Evolutionary conservation across 2,329 filamentous ascomycete genomes (phyloP), one percentile per base, ranked within the genome.

Genomic region (Aureobasidium subglaciale): DNA sequence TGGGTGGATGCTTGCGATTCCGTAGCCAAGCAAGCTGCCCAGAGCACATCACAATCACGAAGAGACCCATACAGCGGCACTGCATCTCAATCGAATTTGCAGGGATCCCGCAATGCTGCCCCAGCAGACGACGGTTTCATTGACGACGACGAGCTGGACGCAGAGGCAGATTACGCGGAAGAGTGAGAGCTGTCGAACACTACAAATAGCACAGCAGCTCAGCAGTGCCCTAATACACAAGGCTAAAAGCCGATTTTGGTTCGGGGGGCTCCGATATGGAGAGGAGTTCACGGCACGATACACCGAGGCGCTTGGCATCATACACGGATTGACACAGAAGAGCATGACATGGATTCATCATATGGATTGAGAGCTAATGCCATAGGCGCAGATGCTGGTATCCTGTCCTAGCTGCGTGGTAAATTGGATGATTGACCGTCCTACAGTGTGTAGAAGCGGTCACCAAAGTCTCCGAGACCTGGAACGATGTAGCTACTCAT

Each of bases 1-100:
- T 99, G 93, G 93, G 89, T 99, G 60, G 93, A 99, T 73, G 93
- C 93, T n/a, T 88, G 85, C 68, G 86, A 89, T 67, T 78, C 82
- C 5, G 85, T 88, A 48, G 84, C 84, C 15, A 85, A 87, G 65
- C 77, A 75, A 16, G 73, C 70, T 13, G 70, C 67, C 20, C 65
- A 63, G 16, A 66, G 57, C 27, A 59, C 59, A 32, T 59, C 56
- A 40, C 45, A 50, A 46, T 37, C 43, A 58, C 27, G 55, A 41
- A 40, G 40, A 38, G 52, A 54, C 53, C 24, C 34, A 24, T 55
- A 57, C 45, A 59, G 24, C 22, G 53, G 38, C 32, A 55, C 53
- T 11, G 52, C 43, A 13, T 32, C 60, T 5, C 55, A 61, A 22
- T 56, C 56, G 37, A 59, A 52, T 42, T 57, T 27, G n/a, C 58